Conservation (phyloP, 768 basidiomycete species). For the Rhodotorula graminis region DNA sequence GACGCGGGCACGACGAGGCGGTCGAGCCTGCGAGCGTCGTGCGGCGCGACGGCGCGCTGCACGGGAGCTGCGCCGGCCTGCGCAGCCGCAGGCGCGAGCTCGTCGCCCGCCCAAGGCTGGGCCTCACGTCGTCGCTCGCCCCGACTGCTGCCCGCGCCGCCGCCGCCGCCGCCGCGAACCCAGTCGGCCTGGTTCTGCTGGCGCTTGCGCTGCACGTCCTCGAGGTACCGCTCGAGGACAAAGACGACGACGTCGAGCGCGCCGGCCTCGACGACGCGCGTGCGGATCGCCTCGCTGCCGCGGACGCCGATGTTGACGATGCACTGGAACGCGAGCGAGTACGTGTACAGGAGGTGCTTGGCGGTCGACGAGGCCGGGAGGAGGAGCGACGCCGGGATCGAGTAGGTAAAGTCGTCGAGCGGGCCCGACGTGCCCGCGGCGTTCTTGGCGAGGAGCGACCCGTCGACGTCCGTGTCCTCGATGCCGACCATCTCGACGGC, state of each 20-base stretch:
- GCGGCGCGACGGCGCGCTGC: not conserved
- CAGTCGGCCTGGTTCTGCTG: conserved; percentile 6
- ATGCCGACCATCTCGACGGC: conserved; percentile 3
- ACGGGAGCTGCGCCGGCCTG: conserved; percentile 2
- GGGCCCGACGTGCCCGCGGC: not conserved
- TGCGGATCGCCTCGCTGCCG: conserved; percentile 84
- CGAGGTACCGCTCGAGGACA: conserved; percentile 87
- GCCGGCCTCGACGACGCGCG: conserved; percentile 88
- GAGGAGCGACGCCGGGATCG: conserved; percentile 38
- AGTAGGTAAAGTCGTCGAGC: conserved; percentile 25
- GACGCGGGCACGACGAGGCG: not conserved
- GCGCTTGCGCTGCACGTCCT: conserved; percentile 54
- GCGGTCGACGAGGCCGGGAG: conserved; percentile 15
- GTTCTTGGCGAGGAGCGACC: conserved; percentile 2
- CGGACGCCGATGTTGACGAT: conserved; percentile 95
- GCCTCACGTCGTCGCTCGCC: not conserved
- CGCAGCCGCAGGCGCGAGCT: not conserved
- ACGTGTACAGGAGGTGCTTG: conserved; percentile 58
- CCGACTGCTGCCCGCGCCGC: too few relatives aligned
- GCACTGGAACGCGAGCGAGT: conserved; percentile 90
- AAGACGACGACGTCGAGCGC: conserved; percentile 89
- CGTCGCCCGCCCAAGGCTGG: not conserved
- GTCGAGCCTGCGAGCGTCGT: not conserved
- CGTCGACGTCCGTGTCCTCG: not conserved
- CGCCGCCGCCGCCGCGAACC: not conserved